Percentiles rank a stretch among this genome's conserved stretches.
phyloP scores from a whole-genome alignment of 2,329 filamentous ascomycete species.

The Ceratocystis papillata region DNA sequence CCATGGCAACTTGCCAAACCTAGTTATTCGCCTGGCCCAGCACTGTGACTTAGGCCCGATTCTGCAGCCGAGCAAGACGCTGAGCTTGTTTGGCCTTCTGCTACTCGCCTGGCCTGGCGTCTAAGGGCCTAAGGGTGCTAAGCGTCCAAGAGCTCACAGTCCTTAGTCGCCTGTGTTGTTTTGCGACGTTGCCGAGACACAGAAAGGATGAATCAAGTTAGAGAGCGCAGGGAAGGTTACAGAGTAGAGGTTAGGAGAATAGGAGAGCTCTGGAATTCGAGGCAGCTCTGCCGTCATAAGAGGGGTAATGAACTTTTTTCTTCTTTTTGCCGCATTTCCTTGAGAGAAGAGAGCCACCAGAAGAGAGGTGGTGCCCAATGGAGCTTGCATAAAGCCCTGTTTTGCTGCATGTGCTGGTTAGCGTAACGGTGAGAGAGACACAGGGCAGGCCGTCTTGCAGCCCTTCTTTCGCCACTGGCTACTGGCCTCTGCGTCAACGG shows the following conservation, averaged over 20 bases:
- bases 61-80: not conserved
- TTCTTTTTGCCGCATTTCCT: not conserved
- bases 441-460: not conserved
- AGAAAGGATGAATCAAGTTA: slow-evolving; percentile 4
- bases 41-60: not conserved
- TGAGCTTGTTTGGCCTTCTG: not conserved
- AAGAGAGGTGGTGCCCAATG: not conserved
- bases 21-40: not conserved
- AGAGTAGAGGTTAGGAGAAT: not conserved
- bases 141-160: not conserved
- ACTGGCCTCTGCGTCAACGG: slow-evolving; percentile 2
- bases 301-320: not conserved
- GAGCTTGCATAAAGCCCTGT: not conserved
- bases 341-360: not conserved
- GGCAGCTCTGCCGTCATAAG: not conserved
- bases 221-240: not conserved
- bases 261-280: not conserved
- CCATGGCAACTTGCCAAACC: not conserved
- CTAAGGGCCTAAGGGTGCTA: not conserved
- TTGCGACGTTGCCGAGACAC: slow-evolving; percentile 10
- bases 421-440: not conserved
- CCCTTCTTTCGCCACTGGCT: not conserved
- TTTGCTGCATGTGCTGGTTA: not conserved
- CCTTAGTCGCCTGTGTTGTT: not conserved
- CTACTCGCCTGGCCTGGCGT: not conserved